phyloP scores from a whole-genome alignment of 352 stramenopile species.

The Globisporangium apiculatum region DNA sequence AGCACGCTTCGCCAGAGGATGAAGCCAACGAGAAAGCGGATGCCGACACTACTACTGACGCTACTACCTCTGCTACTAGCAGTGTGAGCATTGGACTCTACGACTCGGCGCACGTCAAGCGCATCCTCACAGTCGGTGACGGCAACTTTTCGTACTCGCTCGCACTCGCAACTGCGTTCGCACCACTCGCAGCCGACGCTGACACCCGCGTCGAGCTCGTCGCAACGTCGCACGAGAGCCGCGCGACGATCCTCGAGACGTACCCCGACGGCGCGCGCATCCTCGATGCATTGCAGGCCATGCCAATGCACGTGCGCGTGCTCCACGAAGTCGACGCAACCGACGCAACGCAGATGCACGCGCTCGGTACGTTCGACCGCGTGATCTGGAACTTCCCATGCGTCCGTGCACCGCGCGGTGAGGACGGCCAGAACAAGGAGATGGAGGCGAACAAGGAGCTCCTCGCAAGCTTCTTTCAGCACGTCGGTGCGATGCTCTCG shows the following conservation, averaged over 20 bases:
- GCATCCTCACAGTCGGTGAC: constrained; percentile 91
- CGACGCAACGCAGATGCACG: constrained; percentile 59
- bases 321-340: constrained; percentile 91
- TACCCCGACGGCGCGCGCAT: constrained; percentile 88
- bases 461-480: constrained; percentile 85
- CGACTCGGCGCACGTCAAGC: constrained; percentile 30
- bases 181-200: constrained; percentile 2
- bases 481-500: constrained; percentile 41
- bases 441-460: constrained; percentile 95
- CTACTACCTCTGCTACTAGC: not conserved
- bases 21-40: not conserved
- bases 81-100: constrained; percentile 43
- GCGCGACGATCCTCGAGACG: constrained; percentile 77
- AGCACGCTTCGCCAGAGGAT: too few relatives aligned
- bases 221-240: constrained; percentile 90
- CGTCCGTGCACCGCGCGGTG: constrained; percentile 78
- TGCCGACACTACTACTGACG: not conserved
- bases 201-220: constrained; percentile 46
- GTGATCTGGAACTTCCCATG: constrained; percentile 97
- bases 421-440: constrained; percentile 95
- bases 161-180: constrained; percentile 69
- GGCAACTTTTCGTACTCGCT: constrained; percentile 96
- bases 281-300: constrained; percentile 55
- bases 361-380: constrained; percentile 78
- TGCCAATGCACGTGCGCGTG: constrained; percentile 53